Percentiles rank a stretch among this genome's conserved stretches.
Evolutionary conservation across 345 rosid species (phyloP).

Genomic region (Eucalyptus curtisii): DNA sequence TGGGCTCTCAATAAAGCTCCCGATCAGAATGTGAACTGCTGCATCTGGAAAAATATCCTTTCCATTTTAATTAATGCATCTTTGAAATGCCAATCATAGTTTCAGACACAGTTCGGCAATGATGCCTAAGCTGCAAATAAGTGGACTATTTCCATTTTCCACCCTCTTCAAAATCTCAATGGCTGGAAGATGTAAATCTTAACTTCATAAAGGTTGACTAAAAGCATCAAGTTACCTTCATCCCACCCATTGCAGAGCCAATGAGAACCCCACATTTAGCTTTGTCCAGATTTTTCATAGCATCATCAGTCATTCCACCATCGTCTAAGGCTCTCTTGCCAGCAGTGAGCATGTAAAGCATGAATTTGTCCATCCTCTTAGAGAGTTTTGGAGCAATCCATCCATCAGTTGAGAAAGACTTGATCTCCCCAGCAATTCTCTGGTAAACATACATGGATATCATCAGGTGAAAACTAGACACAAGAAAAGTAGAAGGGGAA

Average conservation of each 20-base stretch:
- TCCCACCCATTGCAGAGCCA: conserved; percentile 50
- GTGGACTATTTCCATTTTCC: neutral
- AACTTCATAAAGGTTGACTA: neutral
- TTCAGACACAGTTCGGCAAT: neutral
- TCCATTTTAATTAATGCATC: neutral
- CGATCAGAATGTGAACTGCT: neutral
- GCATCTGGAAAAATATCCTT: neutral
- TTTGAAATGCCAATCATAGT: neutral
- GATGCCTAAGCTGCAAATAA: neutral
- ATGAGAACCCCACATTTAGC: conserved; percentile 39
- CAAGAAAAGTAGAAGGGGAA: neutral
- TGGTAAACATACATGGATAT: neutral
- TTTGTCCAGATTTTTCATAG: conserved; percentile 25
- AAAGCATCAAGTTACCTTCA: conserved; percentile 19
- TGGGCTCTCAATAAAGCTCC: neutral
- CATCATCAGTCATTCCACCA: conserved; percentile 38
- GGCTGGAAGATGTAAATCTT: neutral
- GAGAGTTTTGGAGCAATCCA: conserved; percentile 40
- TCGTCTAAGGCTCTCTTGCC: conserved; percentile 53
- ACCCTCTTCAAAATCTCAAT: neutral
- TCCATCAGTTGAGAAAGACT: conserved; percentile 40
- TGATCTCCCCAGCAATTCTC: conserved; percentile 61
- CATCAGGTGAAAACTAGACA: neutral
- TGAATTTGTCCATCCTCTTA: conserved; percentile 45
- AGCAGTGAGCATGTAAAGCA: conserved; percentile 47